These are phyloP conservation scores for Chlamydomonas sp. DNA, from an alignment of 139 green algal species.

Conservation along the genomic window DNA sequence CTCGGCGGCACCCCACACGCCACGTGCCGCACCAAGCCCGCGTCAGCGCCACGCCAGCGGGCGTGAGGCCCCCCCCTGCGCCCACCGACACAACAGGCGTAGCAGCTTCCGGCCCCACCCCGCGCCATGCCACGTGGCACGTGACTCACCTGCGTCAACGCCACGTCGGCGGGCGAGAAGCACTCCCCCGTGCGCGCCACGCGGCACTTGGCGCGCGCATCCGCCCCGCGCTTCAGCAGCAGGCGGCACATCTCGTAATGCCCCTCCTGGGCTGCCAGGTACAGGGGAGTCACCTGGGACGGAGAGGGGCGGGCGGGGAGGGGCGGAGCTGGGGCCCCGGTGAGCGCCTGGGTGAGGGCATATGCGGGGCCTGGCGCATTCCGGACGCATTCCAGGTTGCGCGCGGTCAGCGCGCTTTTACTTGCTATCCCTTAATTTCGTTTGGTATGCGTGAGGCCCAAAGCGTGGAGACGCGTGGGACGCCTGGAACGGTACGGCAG, in stretches of 20 bases:
- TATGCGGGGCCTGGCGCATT: neutral
- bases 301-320: neutral
- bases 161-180: slow-evolving; percentile 1
- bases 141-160: neutral
- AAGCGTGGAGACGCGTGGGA: too few relatives aligned
- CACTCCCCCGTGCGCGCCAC: neutral
- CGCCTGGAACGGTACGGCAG: too few relatives aligned
- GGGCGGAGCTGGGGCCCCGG: too few relatives aligned
- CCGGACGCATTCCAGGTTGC: neutral
- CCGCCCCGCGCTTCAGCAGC: slow-evolving; percentile 6
- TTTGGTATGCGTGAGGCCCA: too few relatives aligned
- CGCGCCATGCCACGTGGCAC: neutral
- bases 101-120: neutral
- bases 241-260: neutral
- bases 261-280: slow-evolving; percentile 7
- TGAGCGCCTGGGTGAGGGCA: neutral
- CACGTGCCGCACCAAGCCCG: too few relatives aligned
- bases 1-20: too few relatives aligned
- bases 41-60: too few relatives aligned
- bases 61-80: too few relatives aligned
- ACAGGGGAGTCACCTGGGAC: slow-evolving; percentile 7
- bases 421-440: too few relatives aligned
- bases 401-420: too few relatives aligned
- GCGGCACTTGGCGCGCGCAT: neutral
- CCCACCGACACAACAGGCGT: neutral